Evolutionary conservation across 352 stramenopile species (phyloP), one percentile per base, ranked within the genome.

Genomic region (Pythium diclinum): DNA sequence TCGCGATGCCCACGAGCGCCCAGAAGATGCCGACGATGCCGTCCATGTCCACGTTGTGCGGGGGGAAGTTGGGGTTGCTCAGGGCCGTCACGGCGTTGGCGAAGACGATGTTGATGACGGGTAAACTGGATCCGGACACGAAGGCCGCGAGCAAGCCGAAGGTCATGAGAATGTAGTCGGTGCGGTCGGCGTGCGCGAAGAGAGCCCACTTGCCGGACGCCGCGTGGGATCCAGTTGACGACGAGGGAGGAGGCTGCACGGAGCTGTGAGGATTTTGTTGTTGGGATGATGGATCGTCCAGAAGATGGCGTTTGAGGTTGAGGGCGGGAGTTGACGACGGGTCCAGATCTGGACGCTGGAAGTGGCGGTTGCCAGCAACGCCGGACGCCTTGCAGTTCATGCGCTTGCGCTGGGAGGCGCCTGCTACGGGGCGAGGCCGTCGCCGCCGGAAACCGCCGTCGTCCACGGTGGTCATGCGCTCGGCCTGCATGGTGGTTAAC

Each of bases 21-120:
- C 63, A 61, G 38, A 59, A 54, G 32, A 66, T 65, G 21, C 25
- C 53, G 14, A 58, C 52, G 44, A 74, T 62, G 40, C 64, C 52
- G 63, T 68, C 58, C 51, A 71, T 65, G 59, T 70, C 58, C 36
- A 69, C 61, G 56, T 66, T 69, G 36, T 65, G 56, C 16, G 30
- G 28, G 6, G 53, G 62, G 40, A 69, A 69, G 11, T 61, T 51
- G 6, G 17, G 38, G 56, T 68, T 69, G 32, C 57, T 66, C 19
- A 74, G 58, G 16, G 68, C 68, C 6, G 62, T 65, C n/a, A 71
- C 63, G 44, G 63, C 59, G 17, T 68, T 56, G 25, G 61, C 66
- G 30, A 72, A 69, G 3, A 72, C 62, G 17, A 72, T 68, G 33
- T 68, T 69, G 33, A 61, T 59, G 30, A 65, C 59, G 5, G 66